Evolutionary conservation across 768 basidiomycete species (phyloP).

Genomic region (Suillus decipiens): DNA sequence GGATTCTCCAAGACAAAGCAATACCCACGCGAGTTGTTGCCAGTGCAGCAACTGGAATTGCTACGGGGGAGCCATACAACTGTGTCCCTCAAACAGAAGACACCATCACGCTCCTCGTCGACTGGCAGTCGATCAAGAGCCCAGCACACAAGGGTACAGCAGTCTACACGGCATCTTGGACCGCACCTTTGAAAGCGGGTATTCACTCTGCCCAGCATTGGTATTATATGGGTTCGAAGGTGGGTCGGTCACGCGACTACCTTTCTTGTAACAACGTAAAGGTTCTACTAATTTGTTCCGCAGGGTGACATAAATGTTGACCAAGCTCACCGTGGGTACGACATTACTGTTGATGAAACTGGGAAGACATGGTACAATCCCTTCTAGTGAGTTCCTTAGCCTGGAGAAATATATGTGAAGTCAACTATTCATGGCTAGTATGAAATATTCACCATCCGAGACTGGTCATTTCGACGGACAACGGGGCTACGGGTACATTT

Average conservation of each 20-base stretch:
- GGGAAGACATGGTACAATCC: constrained; percentile 90
- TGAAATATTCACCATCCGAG: constrained; percentile 94
- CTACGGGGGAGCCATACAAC: constrained; percentile 85
- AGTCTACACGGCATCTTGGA: constrained; percentile 95
- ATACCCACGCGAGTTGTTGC: constrained; percentile 85
- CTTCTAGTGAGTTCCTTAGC: constrained; percentile 67
- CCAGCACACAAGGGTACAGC: constrained; percentile 79
- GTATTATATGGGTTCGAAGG: constrained; percentile 96
- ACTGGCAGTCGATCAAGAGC: constrained; percentile 85
- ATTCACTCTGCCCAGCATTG: constrained; percentile 90
- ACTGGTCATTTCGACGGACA: constrained; percentile 94
- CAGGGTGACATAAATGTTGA: constrained; percentile 92
- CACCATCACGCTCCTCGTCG: constrained; percentile 92
- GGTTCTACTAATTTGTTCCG: neutral
- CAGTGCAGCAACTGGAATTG: constrained; percentile 89
- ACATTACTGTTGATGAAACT: constrained; percentile 80
- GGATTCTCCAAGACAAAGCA: constrained; percentile 78
- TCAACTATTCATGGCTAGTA: constrained; percentile 46
- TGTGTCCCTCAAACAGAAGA: constrained; percentile 89
- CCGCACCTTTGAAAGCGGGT: constrained; percentile 87
- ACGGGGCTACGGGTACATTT: constrained; percentile 89
- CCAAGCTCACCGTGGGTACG: constrained; percentile 94
- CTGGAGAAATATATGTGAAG: neutral
- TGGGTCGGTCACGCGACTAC: constrained; percentile 24
- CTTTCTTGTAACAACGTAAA: constrained; percentile 6